Percentiles rank a stretch among this genome's conserved stretches.
Evolutionary conservation across 768 basidiomycete genomes (phyloP).

Genomic region (Pleurotus pulmonarius): DNA sequence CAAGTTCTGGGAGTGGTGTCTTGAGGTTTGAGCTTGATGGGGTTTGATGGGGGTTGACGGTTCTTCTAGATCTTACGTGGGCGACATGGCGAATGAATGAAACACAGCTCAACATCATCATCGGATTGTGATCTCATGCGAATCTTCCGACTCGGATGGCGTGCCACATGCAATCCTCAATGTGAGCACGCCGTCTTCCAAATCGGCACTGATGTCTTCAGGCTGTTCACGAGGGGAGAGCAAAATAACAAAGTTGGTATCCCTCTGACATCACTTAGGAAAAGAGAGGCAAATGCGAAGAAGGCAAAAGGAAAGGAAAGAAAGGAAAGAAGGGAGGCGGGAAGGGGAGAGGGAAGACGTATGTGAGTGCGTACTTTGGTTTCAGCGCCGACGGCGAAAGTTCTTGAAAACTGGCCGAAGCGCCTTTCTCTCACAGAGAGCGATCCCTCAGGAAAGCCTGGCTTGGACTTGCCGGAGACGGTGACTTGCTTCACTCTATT

Average conservation of each 20-base stretch:
- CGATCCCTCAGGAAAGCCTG: conserved; percentile 34
- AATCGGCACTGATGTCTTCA: conserved; percentile 48
- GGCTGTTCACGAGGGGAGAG: conserved; percentile 25
- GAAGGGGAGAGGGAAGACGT: conserved; percentile 12
- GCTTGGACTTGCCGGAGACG: conserved; percentile 42
- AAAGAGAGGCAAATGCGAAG: conserved; percentile 5
- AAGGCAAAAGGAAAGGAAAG: conserved; percentile 9
- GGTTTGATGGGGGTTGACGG: too few species aligned
- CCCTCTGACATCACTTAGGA: conserved; percentile 15
- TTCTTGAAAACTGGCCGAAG: conserved; percentile 46
- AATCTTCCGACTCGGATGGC: conserved; percentile 38
- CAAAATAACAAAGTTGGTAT: conserved; percentile 15
- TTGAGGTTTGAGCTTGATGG: too few species aligned
- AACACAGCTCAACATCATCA: conserved; percentile 25
- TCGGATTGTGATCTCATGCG: conserved; percentile 47
- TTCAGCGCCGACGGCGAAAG: conserved; percentile 50
- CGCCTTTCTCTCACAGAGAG: conserved; percentile 45
- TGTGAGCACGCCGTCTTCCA: conserved; percentile 60
- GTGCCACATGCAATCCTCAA: conserved; percentile 51
- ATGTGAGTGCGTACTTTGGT: conserved; percentile 43
- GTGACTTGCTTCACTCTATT: conserved; percentile 62
- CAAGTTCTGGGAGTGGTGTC: too few species aligned
- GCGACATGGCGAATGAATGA: not conserved
- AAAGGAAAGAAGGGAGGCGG: conserved; percentile 9
- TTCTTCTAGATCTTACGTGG: not conserved